Conservation (phyloP, 2,329 filamentous ascomycete genomes). For the Cylindrodendrum hubeiense region DNA sequence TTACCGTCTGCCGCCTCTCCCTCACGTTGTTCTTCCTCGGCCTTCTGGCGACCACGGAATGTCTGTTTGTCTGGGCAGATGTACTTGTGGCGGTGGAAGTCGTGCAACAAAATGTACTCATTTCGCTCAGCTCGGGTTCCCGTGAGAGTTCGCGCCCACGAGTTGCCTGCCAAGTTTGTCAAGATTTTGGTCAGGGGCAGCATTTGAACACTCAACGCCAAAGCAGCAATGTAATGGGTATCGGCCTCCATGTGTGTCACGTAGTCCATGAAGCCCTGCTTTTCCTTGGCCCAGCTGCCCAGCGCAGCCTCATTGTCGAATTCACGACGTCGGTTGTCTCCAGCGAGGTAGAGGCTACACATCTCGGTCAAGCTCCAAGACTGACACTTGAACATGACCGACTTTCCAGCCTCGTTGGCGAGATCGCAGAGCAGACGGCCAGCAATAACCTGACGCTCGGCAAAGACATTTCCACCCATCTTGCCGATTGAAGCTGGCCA, state of each 20-base stretch:
- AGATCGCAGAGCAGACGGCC: conserved; percentile 94
- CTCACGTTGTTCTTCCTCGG: conserved; percentile 76
- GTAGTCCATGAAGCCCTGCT: conserved; percentile 91
- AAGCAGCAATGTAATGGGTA: conserved; percentile 93
- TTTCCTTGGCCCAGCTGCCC: conserved; percentile 82
- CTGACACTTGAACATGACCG: conserved; percentile 95
- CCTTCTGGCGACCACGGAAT: conserved; percentile 79
- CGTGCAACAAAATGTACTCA: conserved; percentile 98
- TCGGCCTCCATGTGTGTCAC: conserved; percentile 94
- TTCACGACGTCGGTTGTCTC: conserved; percentile 80
- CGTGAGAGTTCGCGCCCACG: conserved; percentile 95
- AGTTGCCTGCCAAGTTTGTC: conserved; percentile 97
- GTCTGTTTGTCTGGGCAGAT: conserved; percentile 96
- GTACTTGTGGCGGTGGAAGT: conserved; percentile 97
- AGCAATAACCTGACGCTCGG: conserved; percentile 89
- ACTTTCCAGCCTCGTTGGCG: conserved; percentile 97
- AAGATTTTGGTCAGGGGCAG: conserved; percentile 93
- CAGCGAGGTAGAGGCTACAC: conserved; percentile 89
- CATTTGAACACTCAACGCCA: conserved; percentile 91
- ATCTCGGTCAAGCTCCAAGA: conserved; percentile 99
- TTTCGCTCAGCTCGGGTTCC: conserved; percentile 97
- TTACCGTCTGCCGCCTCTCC: conserved; percentile 81
- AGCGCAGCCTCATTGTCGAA: conserved; percentile 90
- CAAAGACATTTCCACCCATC: conserved; percentile 90
- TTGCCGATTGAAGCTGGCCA: conserved; percentile 93